Base-by-base conservation (phyloP, 208 protist species). In the Leishmania braziliensis region DNA sequence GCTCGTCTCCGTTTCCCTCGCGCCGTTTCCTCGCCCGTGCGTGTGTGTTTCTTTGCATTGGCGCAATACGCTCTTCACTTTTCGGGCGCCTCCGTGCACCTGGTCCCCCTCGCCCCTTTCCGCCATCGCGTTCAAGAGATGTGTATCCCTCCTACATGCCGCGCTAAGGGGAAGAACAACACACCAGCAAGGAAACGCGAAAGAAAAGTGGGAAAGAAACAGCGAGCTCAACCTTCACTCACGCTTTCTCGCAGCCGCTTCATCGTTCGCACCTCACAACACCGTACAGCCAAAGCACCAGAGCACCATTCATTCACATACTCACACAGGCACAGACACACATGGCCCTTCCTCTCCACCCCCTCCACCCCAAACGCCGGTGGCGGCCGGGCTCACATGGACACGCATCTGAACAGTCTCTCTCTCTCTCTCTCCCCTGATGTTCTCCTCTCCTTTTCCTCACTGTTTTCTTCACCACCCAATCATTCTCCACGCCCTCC, bases 261-360 rank as follows among this genome's bases (percentile, higher is more conserved):
- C 46, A 54, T 53, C 68, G 23, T 14, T 29, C 2, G 16, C 46
- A 29, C 46, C 10, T 33, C 36, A 20, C 29, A 10, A 3, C 68
- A 33, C 14, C 23, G 14, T 20, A 33, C 46, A 73, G 46, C 46
- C 46, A 73, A 73, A 54, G 20, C 10, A 23, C 46, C 14, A 18
- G 46, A 3, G 10, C 46, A 14, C 29, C 5, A 73, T 29, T 14
- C 26, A 51, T 33, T 18, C 48, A 76, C 72, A 62, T n/a, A 60
- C 50, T 48, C 72, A 76, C 48, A 76, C 26, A 50, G 16, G 23
- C 53, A 58, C 70, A 43, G 33, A 43, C 72, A 48, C 53, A 76
- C 51, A 29, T 43, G 43, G 51, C 53, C 29, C 51, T 14, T 16
- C 72, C 48, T 43, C 53, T 62, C 48, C 48, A 46, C n/a, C 18